Evolutionary conservation across 345 rosid species (phyloP).

Genomic region (Eucalyptus fibrosa): DNA sequence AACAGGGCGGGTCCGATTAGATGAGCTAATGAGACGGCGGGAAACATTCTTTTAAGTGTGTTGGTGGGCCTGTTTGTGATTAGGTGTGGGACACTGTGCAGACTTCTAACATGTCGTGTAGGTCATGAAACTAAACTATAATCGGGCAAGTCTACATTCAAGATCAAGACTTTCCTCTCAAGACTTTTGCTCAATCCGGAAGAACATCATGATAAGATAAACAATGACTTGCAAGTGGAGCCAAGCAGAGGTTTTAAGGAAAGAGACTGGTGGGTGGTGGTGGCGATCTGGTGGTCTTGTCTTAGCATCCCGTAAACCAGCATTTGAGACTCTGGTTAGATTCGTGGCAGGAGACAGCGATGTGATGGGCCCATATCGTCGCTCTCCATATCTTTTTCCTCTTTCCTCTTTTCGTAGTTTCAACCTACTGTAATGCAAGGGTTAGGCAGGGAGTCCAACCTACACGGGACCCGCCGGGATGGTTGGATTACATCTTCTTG

Average conservation of each 20-base stretch:
- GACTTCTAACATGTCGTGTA: not conserved
- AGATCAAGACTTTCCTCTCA: not conserved
- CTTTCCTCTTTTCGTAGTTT: not conserved
- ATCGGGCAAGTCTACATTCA: not conserved
- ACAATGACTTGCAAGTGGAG: not conserved
- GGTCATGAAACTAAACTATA: not conserved
- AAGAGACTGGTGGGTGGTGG: not conserved
- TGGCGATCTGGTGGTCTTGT: not conserved
- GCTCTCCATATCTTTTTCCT: not conserved
- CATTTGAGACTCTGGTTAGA: not conserved
- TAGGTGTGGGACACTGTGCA: not conserved
- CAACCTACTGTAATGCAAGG: not conserved
- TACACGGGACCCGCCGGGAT: not conserved
- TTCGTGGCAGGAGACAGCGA: slow-evolving; percentile 9
- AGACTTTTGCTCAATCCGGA: not conserved
- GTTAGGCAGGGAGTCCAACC: slow-evolving; percentile 18
- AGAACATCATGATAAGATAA: not conserved
- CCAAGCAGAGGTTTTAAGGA: not conserved
- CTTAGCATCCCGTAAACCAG: not conserved
- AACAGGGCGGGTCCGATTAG: not conserved
- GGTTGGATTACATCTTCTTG: not conserved
- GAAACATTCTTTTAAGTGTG: not conserved
- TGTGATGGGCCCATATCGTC: slow-evolving; percentile 13
- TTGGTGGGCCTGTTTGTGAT: not conserved
- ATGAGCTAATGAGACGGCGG: not conserved